Percentiles rank a stretch among this genome's conserved stretches.
Evolutionary conservation across 345 rosid genomes (phyloP).

Genomic region (Eucalyptus curtisii): DNA sequence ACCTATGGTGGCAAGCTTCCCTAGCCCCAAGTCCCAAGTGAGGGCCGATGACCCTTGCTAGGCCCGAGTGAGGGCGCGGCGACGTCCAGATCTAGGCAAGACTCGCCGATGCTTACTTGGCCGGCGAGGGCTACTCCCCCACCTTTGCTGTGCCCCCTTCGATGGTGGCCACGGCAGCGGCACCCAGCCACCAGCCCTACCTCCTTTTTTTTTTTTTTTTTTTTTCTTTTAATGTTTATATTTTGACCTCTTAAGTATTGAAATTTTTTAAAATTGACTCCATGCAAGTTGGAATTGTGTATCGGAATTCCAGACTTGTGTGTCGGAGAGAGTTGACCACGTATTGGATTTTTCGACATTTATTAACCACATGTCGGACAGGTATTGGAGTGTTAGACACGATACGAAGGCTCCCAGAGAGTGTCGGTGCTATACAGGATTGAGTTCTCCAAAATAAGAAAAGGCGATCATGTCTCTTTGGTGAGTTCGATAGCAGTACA

Average conservation of each 20-base stretch:
- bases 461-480: not conserved
- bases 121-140: no score
- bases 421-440: fast-evolving
- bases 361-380: fast-evolving
- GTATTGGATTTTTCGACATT: no score
- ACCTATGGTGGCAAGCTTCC: no score
- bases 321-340: no score
- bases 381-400: fast-evolving
- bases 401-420: fast-evolving
- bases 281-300: fast-evolving
- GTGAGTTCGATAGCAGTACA: not conserved
- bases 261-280: no score
- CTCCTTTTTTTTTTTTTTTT: no score
- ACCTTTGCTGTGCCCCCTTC: fast-evolving
- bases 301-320: fast-evolving
- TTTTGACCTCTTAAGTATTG: no score
- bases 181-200: no score
- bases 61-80: fast-evolving
- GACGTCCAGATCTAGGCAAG: fast-evolving
- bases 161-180: fast-evolving
- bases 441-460: not conserved
- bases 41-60: no score
- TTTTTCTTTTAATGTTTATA: no score
- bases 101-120: fast-evolving
- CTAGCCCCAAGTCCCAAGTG: fast-evolving